These are phyloP conservation scores for Volvox reticuliferus DNA, from an alignment of 139 green algal species.

Conservation along the genomic window DNA sequence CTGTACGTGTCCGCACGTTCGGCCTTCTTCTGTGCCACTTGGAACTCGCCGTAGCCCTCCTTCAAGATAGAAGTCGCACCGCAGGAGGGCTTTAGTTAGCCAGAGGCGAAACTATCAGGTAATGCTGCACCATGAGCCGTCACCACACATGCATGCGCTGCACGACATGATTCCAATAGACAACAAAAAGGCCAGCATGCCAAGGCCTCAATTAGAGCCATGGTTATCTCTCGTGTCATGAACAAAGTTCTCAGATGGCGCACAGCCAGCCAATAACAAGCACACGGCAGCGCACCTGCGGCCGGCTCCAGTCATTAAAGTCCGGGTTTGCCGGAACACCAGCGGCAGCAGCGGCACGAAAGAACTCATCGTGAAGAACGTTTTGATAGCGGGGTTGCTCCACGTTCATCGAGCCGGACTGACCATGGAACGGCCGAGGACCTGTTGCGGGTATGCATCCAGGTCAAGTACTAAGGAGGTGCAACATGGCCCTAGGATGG, in stretches of 20 bases:
- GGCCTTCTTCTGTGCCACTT: slow-evolving; percentile 85
- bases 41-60: slow-evolving; percentile 88
- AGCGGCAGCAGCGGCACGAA: slow-evolving; percentile 70
- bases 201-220: no score
- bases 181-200: no score
- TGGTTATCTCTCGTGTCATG: no score
- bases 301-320: slow-evolving; percentile 91
- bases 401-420: slow-evolving; percentile 77
- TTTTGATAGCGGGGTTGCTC: slow-evolving; percentile 81
- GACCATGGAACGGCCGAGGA: slow-evolving; percentile 69
- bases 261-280: no score
- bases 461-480: no score
- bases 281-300: slow-evolving; percentile 63
- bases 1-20: slow-evolving; percentile 81
- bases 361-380: slow-evolving; percentile 82
- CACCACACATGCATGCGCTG: no score
- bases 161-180: no score
- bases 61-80: slow-evolving; percentile 46
- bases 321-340: slow-evolving; percentile 82
- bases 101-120: no score
- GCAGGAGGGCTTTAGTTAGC: no score
- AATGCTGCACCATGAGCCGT: no score
- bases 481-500: no score
- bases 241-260: no score
- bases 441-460: slow-evolving; percentile 7